Evolutionary conservation across 805 yeast genomes (phyloP).

Genomic region (Isabelozyma gotoi): DNA sequence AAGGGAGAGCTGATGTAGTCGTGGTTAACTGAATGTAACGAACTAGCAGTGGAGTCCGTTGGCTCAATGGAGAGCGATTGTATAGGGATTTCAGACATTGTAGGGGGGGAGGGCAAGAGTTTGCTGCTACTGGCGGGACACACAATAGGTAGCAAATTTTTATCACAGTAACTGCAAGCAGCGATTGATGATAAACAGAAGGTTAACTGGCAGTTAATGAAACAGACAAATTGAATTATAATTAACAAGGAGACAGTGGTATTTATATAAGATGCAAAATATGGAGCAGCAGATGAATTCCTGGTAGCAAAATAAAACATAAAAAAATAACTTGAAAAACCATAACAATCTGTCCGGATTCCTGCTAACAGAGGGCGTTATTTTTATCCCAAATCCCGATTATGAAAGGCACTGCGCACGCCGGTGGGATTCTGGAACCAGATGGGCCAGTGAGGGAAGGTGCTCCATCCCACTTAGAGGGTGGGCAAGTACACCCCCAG

Average conservation of each 20-base stretch:
- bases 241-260: neutral
- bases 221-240: too few species aligned
- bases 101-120: neutral
- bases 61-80: conserved; percentile 22
- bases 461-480: too few species aligned
- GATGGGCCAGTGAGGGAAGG: too few species aligned
- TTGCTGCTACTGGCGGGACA: neutral
- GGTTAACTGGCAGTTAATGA: too few species aligned
- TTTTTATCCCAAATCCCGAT: neutral
- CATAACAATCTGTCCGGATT: neutral
- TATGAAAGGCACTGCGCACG: neutral
- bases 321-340: too few species aligned
- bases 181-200: neutral
- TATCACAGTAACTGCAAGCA: too few species aligned
- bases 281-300: too few species aligned
- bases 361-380: neutral
- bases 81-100: conserved; percentile 10
- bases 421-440: too few species aligned
- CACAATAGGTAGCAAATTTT: too few species aligned
- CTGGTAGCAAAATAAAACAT: too few species aligned
- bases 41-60: conserved; percentile 28
- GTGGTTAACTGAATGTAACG: conserved; percentile 30
- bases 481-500: too few species aligned
- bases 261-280: neutral
- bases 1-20: conserved; percentile 80